These are phyloP conservation scores for Coemansia sp. DNA, from an alignment of 192 early-diverging fungal genomes.

Conservation along the genomic window DNA sequence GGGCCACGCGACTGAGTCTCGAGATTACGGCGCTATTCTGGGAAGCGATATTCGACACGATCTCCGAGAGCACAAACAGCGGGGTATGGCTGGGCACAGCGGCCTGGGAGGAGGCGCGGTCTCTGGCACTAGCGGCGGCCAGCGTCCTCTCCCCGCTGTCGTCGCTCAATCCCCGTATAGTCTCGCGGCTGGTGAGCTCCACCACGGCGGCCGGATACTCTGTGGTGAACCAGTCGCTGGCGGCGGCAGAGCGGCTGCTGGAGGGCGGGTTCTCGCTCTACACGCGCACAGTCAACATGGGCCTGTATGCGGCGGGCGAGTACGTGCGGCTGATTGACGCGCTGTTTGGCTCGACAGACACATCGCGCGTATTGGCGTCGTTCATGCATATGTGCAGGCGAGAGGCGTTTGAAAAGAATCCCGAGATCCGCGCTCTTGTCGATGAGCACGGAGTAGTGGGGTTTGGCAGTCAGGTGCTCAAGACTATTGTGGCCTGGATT, in stretches of 20 bases:
- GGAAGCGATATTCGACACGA: constrained; percentile 54
- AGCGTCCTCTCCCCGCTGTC: constrained; percentile 40
- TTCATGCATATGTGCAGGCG: constrained; percentile 78
- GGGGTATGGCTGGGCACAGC: constrained; percentile 43
- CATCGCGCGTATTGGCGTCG: constrained; percentile 82
- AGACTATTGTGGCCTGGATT: constrained; percentile 85
- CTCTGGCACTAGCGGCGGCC: constrained; percentile 22
- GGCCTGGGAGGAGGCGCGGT: constrained; percentile 42
- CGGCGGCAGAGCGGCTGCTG: constrained; percentile 37
- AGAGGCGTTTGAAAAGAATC: constrained; percentile 70
- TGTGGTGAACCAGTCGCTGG: constrained; percentile 40
- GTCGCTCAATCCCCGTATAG: constrained; percentile 47
- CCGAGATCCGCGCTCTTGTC: constrained; percentile 61
- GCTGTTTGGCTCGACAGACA: constrained; percentile 94
- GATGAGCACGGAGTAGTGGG: constrained; percentile 67
- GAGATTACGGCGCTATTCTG: constrained; percentile 52
- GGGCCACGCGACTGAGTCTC: constrained; percentile 48
- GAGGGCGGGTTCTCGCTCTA: constrained; percentile 78
- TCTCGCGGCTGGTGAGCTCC: constrained; percentile 36
- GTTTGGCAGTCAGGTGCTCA: constrained; percentile 72
- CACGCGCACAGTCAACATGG: constrained; percentile 72
- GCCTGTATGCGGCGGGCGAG: constrained; percentile 79
- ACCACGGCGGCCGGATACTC: constrained; percentile 44
- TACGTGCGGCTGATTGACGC: constrained; percentile 91
- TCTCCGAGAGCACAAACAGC: constrained; percentile 45